Evolutionary conservation across 1,139 yeast genomes (phyloP).

Genomic region (Saccharomyces pastorianus): DNA sequence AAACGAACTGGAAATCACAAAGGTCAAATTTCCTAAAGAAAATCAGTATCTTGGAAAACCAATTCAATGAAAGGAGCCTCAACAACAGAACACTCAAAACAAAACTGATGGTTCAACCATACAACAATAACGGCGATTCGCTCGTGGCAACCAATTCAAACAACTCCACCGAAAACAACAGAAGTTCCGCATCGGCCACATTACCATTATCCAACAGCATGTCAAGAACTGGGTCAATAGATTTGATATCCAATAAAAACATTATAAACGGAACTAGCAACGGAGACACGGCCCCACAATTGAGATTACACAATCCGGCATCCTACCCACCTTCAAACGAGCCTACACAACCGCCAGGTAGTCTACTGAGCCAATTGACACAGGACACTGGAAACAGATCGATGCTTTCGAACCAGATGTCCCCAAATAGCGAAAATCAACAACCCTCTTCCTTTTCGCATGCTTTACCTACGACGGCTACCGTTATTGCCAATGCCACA

Average conservation of each 20-base stretch:
- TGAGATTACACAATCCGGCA: slow-evolving; percentile 22
- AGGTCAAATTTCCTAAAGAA: slow-evolving; percentile 16
- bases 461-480: slow-evolving; percentile 8
- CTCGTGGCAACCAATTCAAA: background rate
- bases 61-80: slow-evolving; percentile 18
- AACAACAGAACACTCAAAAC: slow-evolving; percentile 22
- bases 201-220: background rate
- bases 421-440: background rate
- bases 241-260: background rate
- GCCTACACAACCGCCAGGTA: background rate
- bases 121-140: slow-evolving; percentile 4
- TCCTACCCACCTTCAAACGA: slow-evolving; percentile 9
- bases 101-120: slow-evolving; percentile 21
- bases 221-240: background rate
- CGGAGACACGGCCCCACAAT: slow-evolving; percentile 7
- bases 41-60: slow-evolving; percentile 18
- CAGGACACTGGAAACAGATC: background rate
- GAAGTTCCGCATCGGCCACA: background rate
- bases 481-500: slow-evolving; percentile 5
- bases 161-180: background rate
- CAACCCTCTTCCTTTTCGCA: slow-evolving; percentile 3
- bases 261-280: background rate
- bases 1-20: slow-evolving; percentile 20
- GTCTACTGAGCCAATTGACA: background rate
- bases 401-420: background rate